phyloP scores from a whole-genome alignment of 495 filamentous ascomycete species.

The Symbiotaphrina buchneri region DNA sequence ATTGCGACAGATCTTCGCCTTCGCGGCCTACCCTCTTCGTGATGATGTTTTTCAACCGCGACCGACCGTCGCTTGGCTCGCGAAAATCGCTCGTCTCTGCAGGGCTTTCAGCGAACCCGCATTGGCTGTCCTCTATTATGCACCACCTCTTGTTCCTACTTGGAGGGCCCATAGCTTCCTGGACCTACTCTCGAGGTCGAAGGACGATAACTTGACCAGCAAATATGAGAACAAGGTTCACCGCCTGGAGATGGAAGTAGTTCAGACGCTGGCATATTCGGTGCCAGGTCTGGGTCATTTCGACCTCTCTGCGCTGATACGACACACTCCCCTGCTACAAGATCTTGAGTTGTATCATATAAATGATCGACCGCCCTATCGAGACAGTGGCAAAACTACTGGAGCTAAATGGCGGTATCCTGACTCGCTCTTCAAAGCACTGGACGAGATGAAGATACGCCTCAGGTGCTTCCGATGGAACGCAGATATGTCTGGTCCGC shows the following conservation, averaged over 20 bases:
- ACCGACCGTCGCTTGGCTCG: slow-evolving; percentile 33
- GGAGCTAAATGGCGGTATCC: slow-evolving; percentile 39
- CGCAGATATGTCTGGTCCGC: slow-evolving; percentile 29
- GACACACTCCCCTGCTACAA: slow-evolving; percentile 21
- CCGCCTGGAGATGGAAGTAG: slow-evolving; percentile 42
- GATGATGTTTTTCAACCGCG: slow-evolving; percentile 18
- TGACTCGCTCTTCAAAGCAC: slow-evolving; percentile 28
- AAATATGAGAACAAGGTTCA: slow-evolving; percentile 46
- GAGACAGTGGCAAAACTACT: slow-evolving; percentile 17
- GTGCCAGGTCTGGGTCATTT: slow-evolving; percentile 15
- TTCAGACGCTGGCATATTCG: slow-evolving; percentile 11
- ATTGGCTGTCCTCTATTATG: slow-evolving; percentile 46
- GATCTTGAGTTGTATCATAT: slow-evolving; percentile 30
- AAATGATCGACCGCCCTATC: slow-evolving; percentile 29
- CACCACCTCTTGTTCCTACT: slow-evolving; percentile 35
- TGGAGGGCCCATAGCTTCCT: slow-evolving; percentile 24
- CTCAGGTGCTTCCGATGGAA: slow-evolving; percentile 68
- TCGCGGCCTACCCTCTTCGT: slow-evolving; percentile 36
- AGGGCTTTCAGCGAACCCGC: slow-evolving; percentile 50
- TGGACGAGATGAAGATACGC: slow-evolving; percentile 19
- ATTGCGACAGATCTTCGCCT: slow-evolving; percentile 42
- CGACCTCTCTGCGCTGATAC: slow-evolving; percentile 18
- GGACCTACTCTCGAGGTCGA: slow-evolving; percentile 20
- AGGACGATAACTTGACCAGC: slow-evolving; percentile 19
- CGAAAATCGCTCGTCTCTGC: slow-evolving; percentile 35